Evolutionary conservation across 2,329 filamentous ascomycete species (phyloP).

Genomic region (Pyrenophora teres): DNA sequence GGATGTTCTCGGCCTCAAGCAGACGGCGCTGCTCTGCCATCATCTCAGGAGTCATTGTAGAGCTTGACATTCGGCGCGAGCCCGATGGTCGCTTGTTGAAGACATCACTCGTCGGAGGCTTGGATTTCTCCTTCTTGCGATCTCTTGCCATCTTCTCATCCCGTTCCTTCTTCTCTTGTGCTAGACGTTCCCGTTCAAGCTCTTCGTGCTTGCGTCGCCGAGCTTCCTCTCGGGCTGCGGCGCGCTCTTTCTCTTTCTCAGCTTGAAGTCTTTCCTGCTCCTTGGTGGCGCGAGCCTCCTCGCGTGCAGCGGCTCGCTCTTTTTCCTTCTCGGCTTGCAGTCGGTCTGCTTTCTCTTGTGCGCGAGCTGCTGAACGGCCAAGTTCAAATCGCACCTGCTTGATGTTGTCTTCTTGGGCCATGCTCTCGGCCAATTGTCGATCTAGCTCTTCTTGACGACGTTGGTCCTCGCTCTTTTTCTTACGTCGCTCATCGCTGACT

Average conservation of each 20-base stretch:
- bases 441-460: slow-evolving; percentile 33
- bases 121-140: slow-evolving; percentile 25
- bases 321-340: slow-evolving; percentile 25
- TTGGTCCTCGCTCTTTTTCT: slow-evolving; percentile 24
- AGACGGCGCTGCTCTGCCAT: slow-evolving; percentile 23
- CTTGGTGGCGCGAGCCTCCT: slow-evolving; percentile 23
- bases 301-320: slow-evolving; percentile 24
- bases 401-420: slow-evolving; percentile 22
- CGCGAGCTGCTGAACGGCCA: slow-evolving; percentile 28
- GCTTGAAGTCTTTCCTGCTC: slow-evolving; percentile 26
- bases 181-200: background rate
- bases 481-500: slow-evolving; percentile 26
- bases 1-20: slow-evolving; percentile 24
- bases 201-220: slow-evolving; percentile 15
- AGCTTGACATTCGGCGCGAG: slow-evolving; percentile 25
- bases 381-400: slow-evolving; percentile 37
- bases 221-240: slow-evolving; percentile 18
- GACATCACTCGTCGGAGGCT: slow-evolving; percentile 21
- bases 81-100: slow-evolving; percentile 19
- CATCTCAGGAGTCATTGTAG: slow-evolving; percentile 24
- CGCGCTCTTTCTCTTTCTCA: slow-evolving; percentile 22
- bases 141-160: slow-evolving; percentile 17
- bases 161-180: slow-evolving; percentile 11
- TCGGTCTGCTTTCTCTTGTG: slow-evolving; percentile 26
- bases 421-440: slow-evolving; percentile 18